A percentile compares a stretch with the other conserved stretches of the same genome.
Conservation (phyloP, 371 early-diverging fungal genomes). For the Apophysomyces elegans region DNA sequence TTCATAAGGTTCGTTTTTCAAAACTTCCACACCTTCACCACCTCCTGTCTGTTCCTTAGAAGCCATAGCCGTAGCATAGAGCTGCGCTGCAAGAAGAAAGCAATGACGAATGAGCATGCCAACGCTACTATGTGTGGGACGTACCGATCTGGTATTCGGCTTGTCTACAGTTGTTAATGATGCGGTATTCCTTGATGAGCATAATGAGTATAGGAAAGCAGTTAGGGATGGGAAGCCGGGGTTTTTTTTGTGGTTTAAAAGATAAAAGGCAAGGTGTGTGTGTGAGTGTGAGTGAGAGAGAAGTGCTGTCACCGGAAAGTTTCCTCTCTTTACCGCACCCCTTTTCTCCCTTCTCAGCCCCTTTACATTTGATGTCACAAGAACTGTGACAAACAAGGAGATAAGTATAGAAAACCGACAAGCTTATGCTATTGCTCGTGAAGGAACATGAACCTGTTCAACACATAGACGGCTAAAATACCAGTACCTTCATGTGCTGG, state of each 20-base stretch:
- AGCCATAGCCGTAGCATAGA: slow-evolving; percentile 76
- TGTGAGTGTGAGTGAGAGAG: background rate
- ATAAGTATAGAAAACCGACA: background rate
- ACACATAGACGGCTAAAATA: too few relatives aligned
- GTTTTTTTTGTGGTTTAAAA: background rate
- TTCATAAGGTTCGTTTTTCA: slow-evolving; percentile 49
- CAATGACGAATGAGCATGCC: background rate
- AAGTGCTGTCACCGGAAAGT: slow-evolving; percentile 7
- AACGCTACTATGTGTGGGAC: background rate
- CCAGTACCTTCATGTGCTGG: too few relatives aligned
- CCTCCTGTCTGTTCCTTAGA: slow-evolving; percentile 77
- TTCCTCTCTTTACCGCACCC: too few relatives aligned
- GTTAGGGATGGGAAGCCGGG: background rate
- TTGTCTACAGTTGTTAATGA: slow-evolving; percentile 72
- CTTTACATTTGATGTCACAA: slow-evolving; percentile 3
- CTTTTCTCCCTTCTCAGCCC: background rate
- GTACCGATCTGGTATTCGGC: slow-evolving; percentile 69
- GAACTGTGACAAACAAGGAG: slow-evolving; percentile 1
- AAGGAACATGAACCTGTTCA: too few relatives aligned
- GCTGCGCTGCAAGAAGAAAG: slow-evolving; percentile 51
- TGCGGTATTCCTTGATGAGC: slow-evolving; percentile 72
- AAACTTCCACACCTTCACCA: slow-evolving; percentile 55
- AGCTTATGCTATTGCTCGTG: too few relatives aligned
- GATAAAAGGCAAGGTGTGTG: too few relatives aligned
- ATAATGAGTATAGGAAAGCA: slow-evolving; percentile 38